Base-by-base conservation (phyloP, 768 basidiomycete species). In the Hygrocybe punicea region DNA sequence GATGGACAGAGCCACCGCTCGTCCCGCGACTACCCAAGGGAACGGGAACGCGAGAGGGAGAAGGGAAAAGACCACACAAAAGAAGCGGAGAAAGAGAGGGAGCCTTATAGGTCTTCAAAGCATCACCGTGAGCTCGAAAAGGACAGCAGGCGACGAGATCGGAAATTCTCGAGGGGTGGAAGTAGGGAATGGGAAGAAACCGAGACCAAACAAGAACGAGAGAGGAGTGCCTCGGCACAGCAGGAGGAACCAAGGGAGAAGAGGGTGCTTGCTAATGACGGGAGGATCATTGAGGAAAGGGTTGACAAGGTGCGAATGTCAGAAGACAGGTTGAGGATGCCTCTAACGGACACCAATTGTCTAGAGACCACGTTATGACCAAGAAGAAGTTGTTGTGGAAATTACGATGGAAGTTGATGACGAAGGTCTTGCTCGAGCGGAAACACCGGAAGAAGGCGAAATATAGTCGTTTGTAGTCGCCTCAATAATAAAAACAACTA, bases 401-500 rank as follows among this genome's bases (percentile, higher is more conserved):
- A 29, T 29, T n/a, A 39, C 76, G 48, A 76, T 77, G 68, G 78
- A 80, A 13, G 66, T 74, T 19, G 80, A 74, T 60, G 78, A 78
- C 14, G 44, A 78, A 73, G 6, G 16, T 6, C 23, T 19, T 72
- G 37, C 67, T 67, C 78, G 88, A 48, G 89, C 78, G 37, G 91
- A 92, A 67, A 90, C 85, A 44, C 91, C 91, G 2, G 91, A 93
- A 74, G 91, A 93, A 69, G 91, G 91, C 23, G 91, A 93, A 68
- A 93, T 93, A 63, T 92, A 64, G 16, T 37, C 39, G 11, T 16
- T 19, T 42, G 39, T 14, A 42, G 6, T 42, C 14, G 39, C 16
- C 39, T 14, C 14, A n/a, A n/a, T n/a, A n/a, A n/a, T n/a, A n/a
- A n/a, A n/a, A n/a, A n/a, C n/a, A n/a, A n/a, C n/a, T n/a, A n/a